A percentile compares a stretch with the other conserved stretches of the same genome.
phyloP scores from a whole-genome alignment of 2,329 filamentous ascomycete genomes.

The Alternaria burnsii region DNA sequence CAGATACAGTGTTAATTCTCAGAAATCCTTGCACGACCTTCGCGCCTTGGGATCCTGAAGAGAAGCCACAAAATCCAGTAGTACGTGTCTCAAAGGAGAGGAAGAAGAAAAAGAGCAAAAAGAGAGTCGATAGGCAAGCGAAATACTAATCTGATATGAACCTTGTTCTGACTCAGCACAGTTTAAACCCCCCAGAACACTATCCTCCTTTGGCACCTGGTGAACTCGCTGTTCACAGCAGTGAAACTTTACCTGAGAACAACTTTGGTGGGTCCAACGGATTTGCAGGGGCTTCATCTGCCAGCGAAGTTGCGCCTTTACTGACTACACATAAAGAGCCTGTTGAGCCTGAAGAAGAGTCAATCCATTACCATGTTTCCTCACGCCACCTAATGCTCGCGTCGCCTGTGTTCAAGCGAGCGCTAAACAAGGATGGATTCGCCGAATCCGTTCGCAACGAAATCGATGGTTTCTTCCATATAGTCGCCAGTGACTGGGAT shows the following conservation, averaged over 20 bases:
- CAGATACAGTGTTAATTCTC: conserved; percentile 5
- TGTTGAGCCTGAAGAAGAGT: background rate
- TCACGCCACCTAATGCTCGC: conserved; percentile 10
- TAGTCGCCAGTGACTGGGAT: background rate
- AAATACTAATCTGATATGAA: fast-evolving
- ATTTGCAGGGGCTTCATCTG: background rate
- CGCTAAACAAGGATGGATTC: background rate
- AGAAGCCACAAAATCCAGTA: no score
- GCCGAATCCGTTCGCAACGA: background rate
- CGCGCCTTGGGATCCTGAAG: background rate
- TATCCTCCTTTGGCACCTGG: background rate
- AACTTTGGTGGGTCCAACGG: background rate
- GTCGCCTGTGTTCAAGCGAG: background rate
- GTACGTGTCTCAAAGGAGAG: no score
- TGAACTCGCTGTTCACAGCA: background rate
- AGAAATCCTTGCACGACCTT: background rate
- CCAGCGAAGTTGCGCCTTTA: no score
- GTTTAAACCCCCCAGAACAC: background rate
- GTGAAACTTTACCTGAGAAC: background rate
- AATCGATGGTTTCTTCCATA: background rate
- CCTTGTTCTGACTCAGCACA: background rate
- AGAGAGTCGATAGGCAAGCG: background rate
- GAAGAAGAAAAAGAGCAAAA: background rate
- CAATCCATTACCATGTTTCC: background rate
- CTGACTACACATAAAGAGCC: background rate